Percentiles rank a stretch among this genome's conserved stretches.
These are phyloP conservation scores for Zychaea mexicana DNA, from an alignment of 371 early-diverging fungal genomes.

Conservation along the genomic window DNA sequence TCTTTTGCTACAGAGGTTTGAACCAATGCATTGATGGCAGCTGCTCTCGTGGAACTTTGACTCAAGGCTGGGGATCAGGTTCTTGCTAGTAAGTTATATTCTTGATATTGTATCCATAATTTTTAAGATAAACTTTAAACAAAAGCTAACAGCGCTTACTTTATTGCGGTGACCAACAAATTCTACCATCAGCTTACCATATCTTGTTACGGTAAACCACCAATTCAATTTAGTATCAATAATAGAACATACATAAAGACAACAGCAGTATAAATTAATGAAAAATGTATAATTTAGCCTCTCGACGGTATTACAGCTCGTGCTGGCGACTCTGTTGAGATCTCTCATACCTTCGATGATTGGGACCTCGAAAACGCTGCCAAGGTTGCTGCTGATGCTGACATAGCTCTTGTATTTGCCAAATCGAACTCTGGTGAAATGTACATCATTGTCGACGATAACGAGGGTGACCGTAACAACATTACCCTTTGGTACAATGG, in stretches of 20 bases:
- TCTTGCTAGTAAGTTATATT: too few species aligned
- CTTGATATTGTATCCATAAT: too few species aligned
- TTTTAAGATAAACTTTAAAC: too few species aligned
- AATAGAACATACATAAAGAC: background rate
- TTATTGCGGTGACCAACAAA: too few species aligned
- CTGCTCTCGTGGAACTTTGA: slow-evolving; percentile 50
- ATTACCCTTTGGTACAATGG: slow-evolving; percentile 63
- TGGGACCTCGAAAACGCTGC: slow-evolving; percentile 38
- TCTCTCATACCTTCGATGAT: slow-evolving; percentile 7
- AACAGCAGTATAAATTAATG: too few species aligned
- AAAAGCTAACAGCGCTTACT: too few species aligned
- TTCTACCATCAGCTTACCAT: too few species aligned
- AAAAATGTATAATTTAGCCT: too few species aligned
- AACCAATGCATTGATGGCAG: slow-evolving; percentile 26
- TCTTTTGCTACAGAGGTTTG: slow-evolving; percentile 16
- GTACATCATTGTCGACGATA: slow-evolving; percentile 33
- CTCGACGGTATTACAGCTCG: slow-evolving; percentile 43
- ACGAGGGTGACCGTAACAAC: slow-evolving; percentile 61
- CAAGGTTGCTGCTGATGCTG: slow-evolving; percentile 39
- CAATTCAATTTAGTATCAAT: too few species aligned
- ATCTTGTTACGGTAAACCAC: slow-evolving; percentile 52
- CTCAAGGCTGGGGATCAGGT: slow-evolving; percentile 70
- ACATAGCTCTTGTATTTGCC: slow-evolving; percentile 62
- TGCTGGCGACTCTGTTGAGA: slow-evolving; percentile 16
- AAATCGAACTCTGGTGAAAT: slow-evolving; percentile 64